Conservation (phyloP, 2,329 filamentous ascomycete species). For the Orbilia quercus region DNA sequence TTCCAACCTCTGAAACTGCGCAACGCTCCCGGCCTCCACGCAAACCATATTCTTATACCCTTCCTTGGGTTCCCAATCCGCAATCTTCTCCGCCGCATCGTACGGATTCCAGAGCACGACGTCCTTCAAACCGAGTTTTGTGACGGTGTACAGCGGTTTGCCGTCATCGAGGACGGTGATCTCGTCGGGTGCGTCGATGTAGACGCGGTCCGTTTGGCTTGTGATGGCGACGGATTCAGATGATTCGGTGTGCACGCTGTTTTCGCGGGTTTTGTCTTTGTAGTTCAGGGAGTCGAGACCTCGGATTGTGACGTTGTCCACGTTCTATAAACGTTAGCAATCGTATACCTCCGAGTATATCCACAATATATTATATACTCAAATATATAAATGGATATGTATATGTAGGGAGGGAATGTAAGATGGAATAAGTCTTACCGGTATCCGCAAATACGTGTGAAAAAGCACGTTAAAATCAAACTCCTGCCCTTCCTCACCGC, state of each 20-base stretch:
- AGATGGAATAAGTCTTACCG: conserved; percentile 68
- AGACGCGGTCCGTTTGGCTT: conserved; percentile 87
- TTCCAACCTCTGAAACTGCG: conserved; percentile 84
- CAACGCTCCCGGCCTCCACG: conserved; percentile 87
- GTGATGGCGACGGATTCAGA: conserved; percentile 75
- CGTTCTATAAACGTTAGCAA: too few species aligned
- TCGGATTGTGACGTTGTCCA: conserved; percentile 76
- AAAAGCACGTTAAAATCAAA: conserved; percentile 93
- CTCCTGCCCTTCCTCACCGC: conserved; percentile 75
- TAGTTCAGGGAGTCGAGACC: conserved; percentile 82
- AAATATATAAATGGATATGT: background rate
- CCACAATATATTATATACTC: too few species aligned
- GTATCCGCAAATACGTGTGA: conserved; percentile 87
- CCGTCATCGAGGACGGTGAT: conserved; percentile 71
- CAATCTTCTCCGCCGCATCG: conserved; percentile 85
- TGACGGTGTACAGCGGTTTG: conserved; percentile 75
- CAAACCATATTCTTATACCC: conserved; percentile 95
- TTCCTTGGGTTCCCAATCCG: conserved; percentile 87
- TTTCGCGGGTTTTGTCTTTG: conserved; percentile 82
- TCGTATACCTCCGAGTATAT: too few species aligned
- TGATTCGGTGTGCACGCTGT: conserved; percentile 73
- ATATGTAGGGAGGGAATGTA: conserved; percentile 13
- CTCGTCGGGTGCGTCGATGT: conserved; percentile 75
- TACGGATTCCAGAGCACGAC: conserved; percentile 98
- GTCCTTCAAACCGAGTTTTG: conserved; percentile 85